These are phyloP conservation scores for Pythium dissotocum DNA, from an alignment of 352 stramenopile species.

Conservation along the genomic window DNA sequence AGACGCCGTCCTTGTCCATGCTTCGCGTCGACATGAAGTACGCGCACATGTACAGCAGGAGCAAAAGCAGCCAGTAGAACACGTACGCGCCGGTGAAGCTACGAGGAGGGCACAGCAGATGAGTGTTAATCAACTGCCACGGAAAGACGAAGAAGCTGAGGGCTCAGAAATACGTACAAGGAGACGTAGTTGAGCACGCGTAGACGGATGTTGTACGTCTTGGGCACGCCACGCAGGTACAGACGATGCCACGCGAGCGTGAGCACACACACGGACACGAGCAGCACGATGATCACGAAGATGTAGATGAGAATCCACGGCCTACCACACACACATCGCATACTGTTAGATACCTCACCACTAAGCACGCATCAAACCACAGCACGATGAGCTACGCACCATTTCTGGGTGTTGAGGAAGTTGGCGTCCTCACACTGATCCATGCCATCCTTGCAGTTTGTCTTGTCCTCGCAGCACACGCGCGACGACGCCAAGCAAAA, in stretches of 20 bases:
- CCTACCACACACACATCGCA: conserved; percentile 28
- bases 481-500: conserved; percentile 85
- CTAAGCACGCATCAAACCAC: neutral
- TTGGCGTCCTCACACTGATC: conserved; percentile 49
- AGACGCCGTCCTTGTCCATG: conserved; percentile 36
- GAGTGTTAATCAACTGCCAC: neutral
- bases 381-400: conserved; percentile 27
- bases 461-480: conserved; percentile 64
- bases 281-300: conserved; percentile 83
- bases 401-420: conserved; percentile 82
- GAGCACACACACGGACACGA: conserved; percentile 83
- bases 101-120: conserved; percentile 5
- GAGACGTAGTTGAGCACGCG: conserved; percentile 89
- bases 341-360: neutral
- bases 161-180: conserved; percentile 48
- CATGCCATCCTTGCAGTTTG: conserved; percentile 44
- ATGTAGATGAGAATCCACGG: conserved; percentile 88
- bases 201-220: conserved; percentile 90
- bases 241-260: conserved; percentile 83
- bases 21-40: conserved; percentile 85
- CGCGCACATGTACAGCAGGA: conserved; percentile 89
- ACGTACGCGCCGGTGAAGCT: conserved; percentile 87
- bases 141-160: neutral
- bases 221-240: conserved; percentile 80
- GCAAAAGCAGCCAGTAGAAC: conserved; percentile 87